Evolutionary conservation across 306 rosid species (phyloP), one percentile per base, ranked within the genome.

Genomic region (Trichosanthes truncata): DNA sequence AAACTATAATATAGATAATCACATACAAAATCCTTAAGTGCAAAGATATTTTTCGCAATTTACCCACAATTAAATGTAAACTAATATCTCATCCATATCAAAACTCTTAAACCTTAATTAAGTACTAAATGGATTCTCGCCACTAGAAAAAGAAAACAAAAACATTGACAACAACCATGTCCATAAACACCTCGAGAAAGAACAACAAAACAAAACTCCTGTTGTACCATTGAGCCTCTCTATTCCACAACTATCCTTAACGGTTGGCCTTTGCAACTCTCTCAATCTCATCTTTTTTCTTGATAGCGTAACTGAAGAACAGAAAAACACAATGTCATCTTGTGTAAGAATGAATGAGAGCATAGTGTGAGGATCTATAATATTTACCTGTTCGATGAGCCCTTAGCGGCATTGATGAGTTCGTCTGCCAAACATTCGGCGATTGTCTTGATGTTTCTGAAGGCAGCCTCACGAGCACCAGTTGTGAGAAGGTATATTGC

Each of bases 251-350:
- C 61, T 25, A 3, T 10, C 65, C 65, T 26, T 29, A 60, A 60
- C 66, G 66, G 18, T 60, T 60, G 66, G 66, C 66, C 66, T 60
- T 60, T 4, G 66, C 66, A 60, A 60, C 66, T 60, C 66, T 60
- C 35, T 60, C 66, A 25, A 60, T 60, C 36, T 60, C 66, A 60
- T 60, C 66, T 2, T 60, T 60, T 60, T 60, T 60, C 66, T 60
- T 60, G 66, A 60, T 60, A 0, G 66, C 66, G 7, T 61, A 29
- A 5, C 67, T 26, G 67, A 61, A 61, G 20, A 26, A 12, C 67
- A 61, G 40, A 61, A 61, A 29, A 11, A 26, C 38, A 12, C 18
- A 26, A 26, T 61, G 40, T 12, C 20, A 26, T 61, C 6, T 15
- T 13, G 38, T 26, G 38, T n/a, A 11, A 61, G 67, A 29, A 26